Evolutionary conservation across 148 eudicot species (phyloP).

Genomic region (Rhododendron mucronatum): DNA sequence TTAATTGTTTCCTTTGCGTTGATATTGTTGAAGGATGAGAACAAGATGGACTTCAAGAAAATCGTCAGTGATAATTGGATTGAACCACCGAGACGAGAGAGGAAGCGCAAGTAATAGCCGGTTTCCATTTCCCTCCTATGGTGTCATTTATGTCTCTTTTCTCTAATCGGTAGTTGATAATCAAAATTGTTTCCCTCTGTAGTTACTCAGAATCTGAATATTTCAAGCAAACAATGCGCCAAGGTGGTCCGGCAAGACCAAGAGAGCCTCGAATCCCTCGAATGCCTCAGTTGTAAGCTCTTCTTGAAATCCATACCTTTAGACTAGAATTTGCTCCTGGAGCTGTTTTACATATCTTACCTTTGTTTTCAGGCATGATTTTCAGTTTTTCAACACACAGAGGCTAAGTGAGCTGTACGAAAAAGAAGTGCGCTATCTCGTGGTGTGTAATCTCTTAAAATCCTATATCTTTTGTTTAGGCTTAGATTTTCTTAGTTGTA

Average conservation of each 20-base stretch:
- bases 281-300: constrained; percentile 93
- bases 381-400: constrained; percentile 92
- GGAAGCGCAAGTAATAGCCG: constrained; percentile 83
- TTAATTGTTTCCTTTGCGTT: neutral
- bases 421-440: constrained; percentile 93
- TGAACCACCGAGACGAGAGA: constrained; percentile 92
- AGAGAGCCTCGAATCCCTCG: constrained; percentile 99
- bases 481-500: neutral
- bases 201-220: constrained; percentile 98
- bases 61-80: constrained; percentile 86
- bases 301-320: neutral
- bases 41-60: constrained; percentile 87
- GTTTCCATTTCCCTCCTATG: neutral
- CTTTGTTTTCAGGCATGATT: constrained; percentile 66
- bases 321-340: neutral
- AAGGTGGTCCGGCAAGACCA: constrained; percentile 88
- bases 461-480: neutral
- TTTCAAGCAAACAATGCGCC: constrained; percentile 99
- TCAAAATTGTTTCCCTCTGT: constrained; percentile 9
- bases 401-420: constrained; percentile 91
- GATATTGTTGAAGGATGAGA: constrained; percentile 56
- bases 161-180: neutral
- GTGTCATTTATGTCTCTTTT: neutral
- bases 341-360: neutral
- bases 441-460: constrained; percentile 47